phyloP scores from a whole-genome alignment of 805 yeast species.

The Candida hungchunana region DNA sequence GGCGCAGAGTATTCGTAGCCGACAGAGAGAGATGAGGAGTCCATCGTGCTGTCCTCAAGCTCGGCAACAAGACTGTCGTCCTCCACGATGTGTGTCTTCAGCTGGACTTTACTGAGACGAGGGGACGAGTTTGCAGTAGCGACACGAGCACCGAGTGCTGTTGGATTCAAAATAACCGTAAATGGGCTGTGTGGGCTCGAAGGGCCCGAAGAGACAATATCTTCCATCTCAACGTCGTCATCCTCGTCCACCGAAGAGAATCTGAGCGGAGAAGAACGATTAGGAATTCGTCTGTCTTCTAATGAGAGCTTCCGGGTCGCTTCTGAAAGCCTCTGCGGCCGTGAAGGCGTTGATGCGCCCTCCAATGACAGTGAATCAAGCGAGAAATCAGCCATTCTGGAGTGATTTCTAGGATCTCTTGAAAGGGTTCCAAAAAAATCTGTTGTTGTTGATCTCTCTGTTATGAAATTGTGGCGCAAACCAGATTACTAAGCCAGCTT shows the following conservation, averaged over 20 bases:
- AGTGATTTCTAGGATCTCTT: background rate
- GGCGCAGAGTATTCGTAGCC: conserved; percentile 6
- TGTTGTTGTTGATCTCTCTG: conserved; percentile 1
- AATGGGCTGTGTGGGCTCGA: conserved; percentile 3
- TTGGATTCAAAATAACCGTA: conserved; percentile 19
- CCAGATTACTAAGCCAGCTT: background rate
- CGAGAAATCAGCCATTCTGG: conserved; percentile 8
- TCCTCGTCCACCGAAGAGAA: too few relatives aligned
- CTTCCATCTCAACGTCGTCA: too few relatives aligned
- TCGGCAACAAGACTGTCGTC: conserved; percentile 7
- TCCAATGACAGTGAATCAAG: conserved; percentile 8
- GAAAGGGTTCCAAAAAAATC: too few relatives aligned
- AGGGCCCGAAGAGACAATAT: background rate
- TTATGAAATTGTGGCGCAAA: conserved; percentile 9
- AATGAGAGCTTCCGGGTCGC: conserved; percentile 9
- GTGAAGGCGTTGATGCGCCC: background rate
- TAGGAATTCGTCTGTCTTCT: too few relatives aligned
- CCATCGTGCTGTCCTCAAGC: conserved; percentile 3
- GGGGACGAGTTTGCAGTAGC: conserved; percentile 22
- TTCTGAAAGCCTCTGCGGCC: conserved; percentile 3
- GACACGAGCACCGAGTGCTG: conserved; percentile 25
- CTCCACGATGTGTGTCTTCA: conserved; percentile 8
- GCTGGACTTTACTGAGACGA: conserved; percentile 7
- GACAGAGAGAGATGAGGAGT: background rate
- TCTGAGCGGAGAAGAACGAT: too few relatives aligned